Base-by-base conservation (phyloP, 1,284 basidiomycete genomes). In the Leccinum griseonigrum region DNA sequence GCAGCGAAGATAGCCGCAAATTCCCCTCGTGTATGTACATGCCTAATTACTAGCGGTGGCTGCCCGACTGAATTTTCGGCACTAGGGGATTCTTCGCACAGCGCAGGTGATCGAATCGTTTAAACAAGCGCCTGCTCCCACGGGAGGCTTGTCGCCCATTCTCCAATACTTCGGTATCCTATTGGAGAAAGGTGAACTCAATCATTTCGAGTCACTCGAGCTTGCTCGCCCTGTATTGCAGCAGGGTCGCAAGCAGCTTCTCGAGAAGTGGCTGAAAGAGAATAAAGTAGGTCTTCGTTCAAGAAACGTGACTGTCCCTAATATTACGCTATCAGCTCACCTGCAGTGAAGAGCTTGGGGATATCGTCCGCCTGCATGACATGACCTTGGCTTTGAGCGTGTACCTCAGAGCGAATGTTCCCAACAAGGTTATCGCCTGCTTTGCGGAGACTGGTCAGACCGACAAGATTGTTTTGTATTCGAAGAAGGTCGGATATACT, bases 261-360 rank as follows among this genome's bases (percentile, higher is more conserved):
- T 99, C 29, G 97, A 99, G 81, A 99, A 99, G 75, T 99, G 97
- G 97, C 81, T 99, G 67, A 99, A 99, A 80, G 97, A 99, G 83
- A 98, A 98, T 82, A 99, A 99, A 86, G 92, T 88, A 65, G 36
- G 74, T 62, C 13, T 56, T 53, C n/a, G 3, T 5, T 54, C 22
- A 52, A 2, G 7, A 57, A 48, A 34, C 29, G 16, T 40, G 53
- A 26, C 9, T 43, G 31, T 9, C 52, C 28, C 58, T 75, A 59
- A 74, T 52, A 29, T 61, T 36, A 56, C 54, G 65, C 29, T 50
- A 8, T 53, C 66, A 94, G 92, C 90, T 99, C 66, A 97, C 97
- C 64, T 99, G 97, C 81, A 95, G 91, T 71, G 97, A 99, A 78
- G 97, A 99, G 78, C 89, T 99, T 18, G 97, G 97, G 63, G 97